Conservation (phyloP, 371 early-diverging fungal genomes). For the Syncephalastrum monosporum region DNA sequence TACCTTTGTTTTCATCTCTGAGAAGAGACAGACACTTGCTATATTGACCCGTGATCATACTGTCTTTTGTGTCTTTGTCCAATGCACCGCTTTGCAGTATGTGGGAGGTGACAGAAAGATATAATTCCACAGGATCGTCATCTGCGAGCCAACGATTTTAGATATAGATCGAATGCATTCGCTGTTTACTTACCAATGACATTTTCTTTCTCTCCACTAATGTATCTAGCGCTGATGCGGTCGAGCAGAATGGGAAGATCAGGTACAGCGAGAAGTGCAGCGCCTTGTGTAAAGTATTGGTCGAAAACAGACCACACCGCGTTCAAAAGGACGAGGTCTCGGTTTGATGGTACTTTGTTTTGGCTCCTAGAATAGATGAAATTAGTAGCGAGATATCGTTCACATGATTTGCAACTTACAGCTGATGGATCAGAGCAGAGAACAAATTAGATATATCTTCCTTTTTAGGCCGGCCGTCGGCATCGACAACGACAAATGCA, state of each 20-base stretch:
- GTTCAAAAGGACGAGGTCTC: constrained; percentile 23
- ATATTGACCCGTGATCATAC: constrained; percentile 14
- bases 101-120: constrained; percentile 24
- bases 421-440: constrained; percentile 14
- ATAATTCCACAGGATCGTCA: constrained; percentile 23
- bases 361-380: neutral
- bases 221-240: constrained; percentile 3
- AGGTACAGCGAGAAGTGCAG: no score
- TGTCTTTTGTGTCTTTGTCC: constrained; percentile 5
- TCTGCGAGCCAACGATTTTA: constrained; percentile 12
- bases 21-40: constrained; percentile 17
- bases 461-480: constrained; percentile 11
- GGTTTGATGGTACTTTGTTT: constrained; percentile 2
- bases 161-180: neutral
- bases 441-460: constrained; percentile 8
- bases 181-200: constrained; percentile 24
- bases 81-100: constrained; percentile 16
- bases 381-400: neutral
- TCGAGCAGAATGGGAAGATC: no score
- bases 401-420: constrained; percentile 6
- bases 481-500: constrained; percentile 23
- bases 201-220: constrained; percentile 26
- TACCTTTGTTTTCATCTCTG: constrained; percentile 21
- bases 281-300: constrained; percentile 8
- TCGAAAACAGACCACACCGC: constrained; percentile 30